Evolutionary conservation across 1,284 basidiomycete species (phyloP).

Genomic region (Irpex sp.): DNA sequence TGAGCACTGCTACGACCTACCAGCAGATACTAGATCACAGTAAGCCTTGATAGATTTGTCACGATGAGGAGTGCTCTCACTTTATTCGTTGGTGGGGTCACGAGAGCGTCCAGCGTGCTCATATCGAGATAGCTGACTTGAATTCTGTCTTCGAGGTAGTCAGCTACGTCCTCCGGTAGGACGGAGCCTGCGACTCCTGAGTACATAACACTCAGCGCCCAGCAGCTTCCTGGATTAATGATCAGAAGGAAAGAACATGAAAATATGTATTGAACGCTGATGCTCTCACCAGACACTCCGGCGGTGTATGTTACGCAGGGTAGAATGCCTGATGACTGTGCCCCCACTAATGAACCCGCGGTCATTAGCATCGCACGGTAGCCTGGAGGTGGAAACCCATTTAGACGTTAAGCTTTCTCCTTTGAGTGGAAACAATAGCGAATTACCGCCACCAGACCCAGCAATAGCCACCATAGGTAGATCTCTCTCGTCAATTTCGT

Average conservation of each 20-base stretch:
- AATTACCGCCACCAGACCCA: slow-evolving; percentile 35
- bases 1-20: slow-evolving; percentile 9
- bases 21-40: slow-evolving; percentile 19
- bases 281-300: slow-evolving; percentile 33
- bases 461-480: slow-evolving; percentile 39
- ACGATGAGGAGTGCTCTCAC: slow-evolving; percentile 12
- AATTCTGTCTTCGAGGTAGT: slow-evolving; percentile 33
- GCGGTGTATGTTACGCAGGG: slow-evolving; percentile 34
- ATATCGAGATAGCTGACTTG: slow-evolving; percentile 34
- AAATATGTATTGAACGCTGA: not conserved
- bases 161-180: slow-evolving; percentile 19
- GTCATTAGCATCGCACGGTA: slow-evolving; percentile 40
- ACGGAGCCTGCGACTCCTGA: slow-evolving; percentile 32
- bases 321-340: slow-evolving; percentile 30
- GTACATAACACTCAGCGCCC: slow-evolving; percentile 36
- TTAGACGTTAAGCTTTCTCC: not conserved
- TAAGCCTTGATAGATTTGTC: not conserved
- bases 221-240: slow-evolving; percentile 27
- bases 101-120: slow-evolving; percentile 32
- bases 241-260: not conserved
- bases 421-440: not conserved
- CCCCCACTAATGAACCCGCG: slow-evolving; percentile 32
- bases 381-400: slow-evolving; percentile 16
- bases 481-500: slow-evolving; percentile 35
- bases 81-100: slow-evolving; percentile 34